Evolutionary conservation across 768 basidiomycete species (phyloP), one percentile per base, ranked within the genome.

Genomic region (Lactarius sp.): DNA sequence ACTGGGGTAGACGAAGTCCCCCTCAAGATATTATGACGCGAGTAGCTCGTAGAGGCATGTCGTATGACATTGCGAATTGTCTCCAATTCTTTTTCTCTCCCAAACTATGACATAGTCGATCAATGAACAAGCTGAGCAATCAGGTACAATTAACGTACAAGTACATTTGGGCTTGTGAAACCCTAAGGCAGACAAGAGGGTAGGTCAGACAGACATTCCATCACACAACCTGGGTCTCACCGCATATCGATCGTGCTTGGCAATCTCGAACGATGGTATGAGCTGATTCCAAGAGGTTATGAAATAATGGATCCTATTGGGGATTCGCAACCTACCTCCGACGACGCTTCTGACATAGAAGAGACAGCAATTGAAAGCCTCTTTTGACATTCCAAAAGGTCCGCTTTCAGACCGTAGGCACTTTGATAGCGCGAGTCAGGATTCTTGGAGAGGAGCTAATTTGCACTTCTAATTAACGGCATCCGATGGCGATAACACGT

Each of bases 351-450:
- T 10, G 82, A 80, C 16, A 78, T 75, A 0, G 84, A 78, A 8
- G 82, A 81, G 4, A 88, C 84, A 16, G 81, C 81, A 8, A 79
- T 79, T 56, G 86, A 77, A 44, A 90, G 77, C 31, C 83, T 77
- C 50, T 82, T 75, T 71, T 90, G 88, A 62, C 87, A 88, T 69
- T 87, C 82, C 58, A 88, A 71, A 16, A 90, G 76, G 70, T 90
- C 88, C 18, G 75, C 76, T 68, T 85, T 86, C 53, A 90, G 75
- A 0, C 88, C 88, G 68, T 83, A 79, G 1, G 87, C 87, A 70
- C 85, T 86, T 70, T 87, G 86, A 69, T 90, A 90, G 52, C 88
- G 80, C 46, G 73, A 69, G 71, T 88, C 87, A 0, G 88, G 86
- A 60, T 77, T 81, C 72, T 90, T 90, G 6, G 79, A 73, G n/a